Evolutionary conservation across 305 asterid genomes (phyloP).

Genomic region (Fraxinus velutina): DNA sequence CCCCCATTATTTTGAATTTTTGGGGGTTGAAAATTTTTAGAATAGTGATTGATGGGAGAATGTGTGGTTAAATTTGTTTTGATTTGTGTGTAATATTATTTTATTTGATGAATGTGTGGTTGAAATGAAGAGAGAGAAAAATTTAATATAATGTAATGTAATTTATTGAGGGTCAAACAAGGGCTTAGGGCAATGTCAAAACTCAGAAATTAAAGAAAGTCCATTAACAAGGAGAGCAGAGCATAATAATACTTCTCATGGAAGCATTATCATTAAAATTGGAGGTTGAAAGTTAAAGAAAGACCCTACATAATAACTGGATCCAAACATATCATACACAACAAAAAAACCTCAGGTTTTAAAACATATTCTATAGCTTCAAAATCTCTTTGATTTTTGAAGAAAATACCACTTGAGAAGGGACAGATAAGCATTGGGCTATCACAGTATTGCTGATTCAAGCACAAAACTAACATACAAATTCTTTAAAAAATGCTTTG

Average conservation of each 20-base stretch:
- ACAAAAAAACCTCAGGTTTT: background rate
- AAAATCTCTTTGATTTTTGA: background rate
- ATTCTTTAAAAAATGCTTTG: background rate
- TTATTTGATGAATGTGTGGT: too few relatives aligned
- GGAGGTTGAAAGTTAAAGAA: conserved; percentile 2
- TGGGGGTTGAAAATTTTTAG: too few relatives aligned
- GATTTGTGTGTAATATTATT: too few relatives aligned
- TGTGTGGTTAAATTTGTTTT: too few relatives aligned
- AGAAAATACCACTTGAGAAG: background rate
- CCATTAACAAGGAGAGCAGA: conserved; percentile 2
- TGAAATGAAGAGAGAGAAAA: too few relatives aligned
- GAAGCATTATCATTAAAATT: background rate
- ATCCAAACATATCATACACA: background rate
- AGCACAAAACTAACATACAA: background rate
- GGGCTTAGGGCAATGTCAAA: conserved; percentile 8
- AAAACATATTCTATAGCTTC: background rate
- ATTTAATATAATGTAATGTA: too few relatives aligned
- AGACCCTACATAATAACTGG: conserved; percentile 8
- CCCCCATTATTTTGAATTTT: too few relatives aligned
- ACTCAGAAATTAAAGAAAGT: background rate
- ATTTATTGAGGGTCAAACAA: too few relatives aligned
- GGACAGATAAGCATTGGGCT: background rate
- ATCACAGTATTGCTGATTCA: background rate
- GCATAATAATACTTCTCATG: conserved; percentile 1
- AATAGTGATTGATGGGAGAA: too few relatives aligned